phyloP scores from a whole-genome alignment of 2,329 filamentous ascomycete genomes.

The Ascochyta rabiei region DNA sequence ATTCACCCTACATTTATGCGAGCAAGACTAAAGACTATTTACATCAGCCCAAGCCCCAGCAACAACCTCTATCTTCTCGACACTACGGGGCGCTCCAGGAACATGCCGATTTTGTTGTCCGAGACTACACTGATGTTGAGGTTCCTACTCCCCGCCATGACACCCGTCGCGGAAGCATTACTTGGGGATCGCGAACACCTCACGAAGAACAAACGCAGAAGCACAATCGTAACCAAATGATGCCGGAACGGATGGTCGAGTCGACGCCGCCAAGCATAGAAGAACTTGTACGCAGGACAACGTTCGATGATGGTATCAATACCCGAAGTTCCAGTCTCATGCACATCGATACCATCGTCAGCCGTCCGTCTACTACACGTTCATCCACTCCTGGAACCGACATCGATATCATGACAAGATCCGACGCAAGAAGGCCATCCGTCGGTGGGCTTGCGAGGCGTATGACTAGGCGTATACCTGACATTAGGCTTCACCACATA shows the following conservation, averaged over 20 bases:
- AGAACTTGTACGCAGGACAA: slow-evolving; percentile 25
- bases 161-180: slow-evolving; percentile 36
- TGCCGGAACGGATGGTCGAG: slow-evolving; percentile 15
- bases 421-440: slow-evolving; percentile 28
- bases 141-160: slow-evolving; percentile 23
- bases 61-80: slow-evolving; percentile 8
- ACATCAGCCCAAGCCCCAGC: slow-evolving; percentile 11
- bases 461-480: slow-evolving; percentile 28
- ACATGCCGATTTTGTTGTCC: slow-evolving; percentile 27
- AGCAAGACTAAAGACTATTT: background rate
- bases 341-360: slow-evolving; percentile 22
- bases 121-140: slow-evolving; percentile 6
- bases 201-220: slow-evolving; percentile 10
- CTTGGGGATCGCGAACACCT: slow-evolving; percentile 21
- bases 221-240: slow-evolving; percentile 18
- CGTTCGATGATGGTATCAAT: slow-evolving; percentile 16
- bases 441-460: slow-evolving; percentile 34
- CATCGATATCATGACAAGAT: slow-evolving; percentile 7
- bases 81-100: slow-evolving; percentile 36
- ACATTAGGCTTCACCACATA: slow-evolving; percentile 19
- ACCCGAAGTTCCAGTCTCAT: slow-evolving; percentile 10
- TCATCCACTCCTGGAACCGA: slow-evolving; percentile 4
- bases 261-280: slow-evolving; percentile 28
- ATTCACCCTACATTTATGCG: slow-evolving; percentile 8
- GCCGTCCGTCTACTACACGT: slow-evolving; percentile 11